Evolutionary conservation across 202 grass and related monocot species (phyloP), one percentile per base, ranked within the genome.

Genomic region (Carex sylvatica): DNA sequence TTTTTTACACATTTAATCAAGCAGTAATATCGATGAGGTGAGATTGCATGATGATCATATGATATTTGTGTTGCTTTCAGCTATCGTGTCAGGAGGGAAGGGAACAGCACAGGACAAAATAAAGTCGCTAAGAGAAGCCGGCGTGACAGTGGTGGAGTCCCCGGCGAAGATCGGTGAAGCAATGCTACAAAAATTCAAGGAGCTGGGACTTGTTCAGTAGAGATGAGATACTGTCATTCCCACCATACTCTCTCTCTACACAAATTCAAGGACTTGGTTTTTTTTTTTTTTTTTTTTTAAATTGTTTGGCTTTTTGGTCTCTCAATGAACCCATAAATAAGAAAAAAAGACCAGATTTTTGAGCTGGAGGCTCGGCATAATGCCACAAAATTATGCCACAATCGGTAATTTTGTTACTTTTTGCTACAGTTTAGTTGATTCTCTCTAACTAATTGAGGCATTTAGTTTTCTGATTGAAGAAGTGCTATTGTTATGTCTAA

Each of bases 61-160:
- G 16, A 76, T 46, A 44, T 84, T 66, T 67, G 42, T 1, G 64
- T 82, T 40, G 82, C 22, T 12, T 88, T 82, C 91, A 93, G 93
- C 92, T 70, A 95, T 95, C 40, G 93, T 98, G 64, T 90, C 95
- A 36, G 95, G 96, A 18, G 93, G 96, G 2, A 95, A 95, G 87
- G 92, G 91, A 55, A 98, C 93, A 0, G 92, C 90, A 49, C 91
- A 93, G 61, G 91, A 98, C 88, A 98, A 98, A 88, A 95, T 95
- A 36, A 95, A 93, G 86, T 83, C 96, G 0, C 91, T 95, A 24
- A 92, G 82, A 85, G 93, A 95, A 60, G 84, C 88, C 15, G 91
- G 91, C 18, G 95, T 90, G 10, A 93, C 87, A 14, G 95, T 98
- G 14, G 95, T 95, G 0, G 92, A 98, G 82, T 98, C 92, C 13